Evolutionary conservation across 306 rosid genomes (phyloP), one percentile per base, ranked within the genome.

Genomic region (Acacia melanoxylon): DNA sequence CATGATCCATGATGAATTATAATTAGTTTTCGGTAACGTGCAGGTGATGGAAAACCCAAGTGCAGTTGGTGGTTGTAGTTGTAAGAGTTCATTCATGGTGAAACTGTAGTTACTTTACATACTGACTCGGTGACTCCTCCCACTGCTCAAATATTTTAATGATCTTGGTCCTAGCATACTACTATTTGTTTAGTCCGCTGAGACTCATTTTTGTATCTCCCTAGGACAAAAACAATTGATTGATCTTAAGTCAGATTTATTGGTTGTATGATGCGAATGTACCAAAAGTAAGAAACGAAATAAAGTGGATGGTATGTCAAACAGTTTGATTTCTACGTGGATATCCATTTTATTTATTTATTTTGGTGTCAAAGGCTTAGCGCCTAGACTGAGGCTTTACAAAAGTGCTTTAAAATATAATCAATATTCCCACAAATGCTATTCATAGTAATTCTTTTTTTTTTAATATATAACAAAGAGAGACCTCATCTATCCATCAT

Each of bases 11-110:
- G 45, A 63, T 35, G 46, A 29, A 33, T 45, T 29, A 72, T 22
- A 68, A 37, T 24, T 13, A 42, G 35, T 45, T 74, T 83, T 70
- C 81, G 87, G 83, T 83, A 81, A 81, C 78, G 62, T 81, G 78
- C 86, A 93, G 99, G 99, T 93, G 78, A 88, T 93, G 4, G 91
- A 90, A 75, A 95, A 92, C 89, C 97, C 98, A 69, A 95, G 99
- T 81, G 99, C 97, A 20, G 98, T 93, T 37, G 97, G 97, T 19
- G 99, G 98, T 63, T 95, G 99, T 86, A 93, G 98, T 82, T 93
- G 99, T 83, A 92, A 95, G 87, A 87, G 91, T 83, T 95, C 96
- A 74, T 93, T 95, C 91, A 95, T 93, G 98, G 93, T 93, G 86
- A 95, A 93, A 83, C 91, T 78, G 68, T 90, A 93, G 84, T 76